phyloP scores from a whole-genome alignment of 2,329 filamentous ascomycete genomes.

The Monilinia polystroma region DNA sequence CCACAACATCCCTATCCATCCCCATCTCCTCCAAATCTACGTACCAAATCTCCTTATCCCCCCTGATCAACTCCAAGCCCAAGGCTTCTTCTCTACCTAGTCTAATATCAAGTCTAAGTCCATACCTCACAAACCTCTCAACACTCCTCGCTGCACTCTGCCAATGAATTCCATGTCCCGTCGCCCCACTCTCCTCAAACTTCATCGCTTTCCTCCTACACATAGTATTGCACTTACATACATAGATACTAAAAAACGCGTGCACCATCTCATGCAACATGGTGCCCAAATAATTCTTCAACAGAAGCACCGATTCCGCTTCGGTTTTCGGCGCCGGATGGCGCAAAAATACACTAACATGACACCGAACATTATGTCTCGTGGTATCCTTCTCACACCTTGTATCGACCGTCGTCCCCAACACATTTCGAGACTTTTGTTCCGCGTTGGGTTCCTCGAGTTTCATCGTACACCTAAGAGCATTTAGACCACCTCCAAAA shows the following conservation, averaged over 20 bases:
- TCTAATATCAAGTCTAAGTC: slow-evolving; percentile 11
- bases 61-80: slow-evolving; percentile 9
- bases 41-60: slow-evolving; percentile 15
- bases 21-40: slow-evolving; percentile 15
- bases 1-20: neutral
- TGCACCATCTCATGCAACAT: slow-evolving; percentile 23
- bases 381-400: neutral
- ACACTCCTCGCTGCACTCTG: slow-evolving; percentile 8
- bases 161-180: slow-evolving; percentile 14
- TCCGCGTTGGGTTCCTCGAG: slow-evolving; percentile 5
- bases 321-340: neutral
- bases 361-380: slow-evolving; percentile 6
- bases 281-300: slow-evolving; percentile 17
- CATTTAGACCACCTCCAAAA: slow-evolving; percentile 19
- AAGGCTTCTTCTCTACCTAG: slow-evolving; percentile 19
- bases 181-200: slow-evolving; percentile 13
- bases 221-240: slow-evolving; percentile 7
- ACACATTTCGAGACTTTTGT: neutral
- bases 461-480: slow-evolving; percentile 14
- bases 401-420: slow-evolving; percentile 18
- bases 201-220: neutral
- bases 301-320: neutral
- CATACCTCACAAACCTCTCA: slow-evolving; percentile 3
- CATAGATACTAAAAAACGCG: slow-evolving; percentile 23
- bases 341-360: slow-evolving; percentile 9